Base-by-base conservation (phyloP, 179 eudicot species). In the Nepenthes alata region DNA sequence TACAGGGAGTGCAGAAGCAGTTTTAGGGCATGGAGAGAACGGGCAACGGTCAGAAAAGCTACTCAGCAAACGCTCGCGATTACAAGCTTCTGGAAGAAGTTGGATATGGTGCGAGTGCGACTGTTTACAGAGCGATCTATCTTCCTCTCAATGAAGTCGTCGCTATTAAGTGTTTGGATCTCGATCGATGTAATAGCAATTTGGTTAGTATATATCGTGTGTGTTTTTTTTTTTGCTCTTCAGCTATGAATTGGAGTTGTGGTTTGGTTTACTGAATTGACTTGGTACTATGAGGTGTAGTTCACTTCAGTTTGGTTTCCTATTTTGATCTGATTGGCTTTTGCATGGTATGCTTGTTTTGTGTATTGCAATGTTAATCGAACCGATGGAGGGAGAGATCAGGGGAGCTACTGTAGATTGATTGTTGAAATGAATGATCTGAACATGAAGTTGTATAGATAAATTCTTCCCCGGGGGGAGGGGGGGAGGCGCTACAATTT, bases 101-200 rank as follows among this genome's bases (percentile, higher is more conserved):
- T 7, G 94, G 94, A 11, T 64, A 73, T 57, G 96, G 94, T 1
- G 94, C 90, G 0, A 88, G 96, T 50, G 96, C 94, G 7, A 82
- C 86, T 2, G 96, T 88, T 2, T 79, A 61, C 37, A 53, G 94
- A 39, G 94, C 90, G 79, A 86, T 88, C 79, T 84, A 82, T 62
- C 71, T 88, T 3, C 96, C 96, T 1, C 67, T 49, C 55, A 80
- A 86, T 25, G 86, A 88, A 55, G 78, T 86, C 35, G 77, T 88
- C 47, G 96, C 96, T 59, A 80, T 88, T 75, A 88, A 88, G 75
- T 80, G 85, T 41, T 75, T 88, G 81, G 96, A 88, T 84, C 94
- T 88, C 78, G 94, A 88, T 70, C 88, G 96, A 58, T 84, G 87
- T 72, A 86, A 78, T 50, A 75, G 88, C 77, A 86, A 88, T 75